These are phyloP conservation scores for Pochonia chlamydosporia DNA, from an alignment of 2,329 filamentous ascomycete species.

Conservation along the genomic window DNA sequence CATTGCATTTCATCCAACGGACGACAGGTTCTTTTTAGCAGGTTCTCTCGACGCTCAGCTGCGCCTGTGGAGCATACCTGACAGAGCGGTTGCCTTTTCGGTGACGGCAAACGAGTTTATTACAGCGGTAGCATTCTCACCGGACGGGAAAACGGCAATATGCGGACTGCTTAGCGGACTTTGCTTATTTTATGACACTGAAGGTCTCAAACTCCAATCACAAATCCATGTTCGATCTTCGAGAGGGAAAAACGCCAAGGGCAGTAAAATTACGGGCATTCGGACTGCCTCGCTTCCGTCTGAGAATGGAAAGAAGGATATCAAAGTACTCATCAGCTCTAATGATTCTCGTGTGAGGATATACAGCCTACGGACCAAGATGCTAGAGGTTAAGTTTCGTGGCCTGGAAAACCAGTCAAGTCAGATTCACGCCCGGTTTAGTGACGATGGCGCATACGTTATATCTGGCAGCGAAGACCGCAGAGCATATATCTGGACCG, in stretches of 20 bases:
- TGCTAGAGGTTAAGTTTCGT: conserved; percentile 81
- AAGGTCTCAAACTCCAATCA: conserved; percentile 75
- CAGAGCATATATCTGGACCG: conserved; percentile 84
- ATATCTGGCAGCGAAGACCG: conserved; percentile 92
- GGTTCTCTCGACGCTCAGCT: conserved; percentile 86
- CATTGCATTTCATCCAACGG: conserved; percentile 87
- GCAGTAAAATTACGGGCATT: conserved; percentile 95
- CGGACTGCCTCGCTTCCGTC: conserved; percentile 60
- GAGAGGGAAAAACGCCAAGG: conserved; percentile 87
- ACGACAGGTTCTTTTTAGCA: conserved; percentile 94
- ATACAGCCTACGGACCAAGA: conserved; percentile 82
- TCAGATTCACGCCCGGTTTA: conserved; percentile 86
- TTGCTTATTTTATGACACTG: conserved; percentile 88
- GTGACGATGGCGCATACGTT: conserved; percentile 78
- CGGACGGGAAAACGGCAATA: conserved; percentile 84
- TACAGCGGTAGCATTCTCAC: conserved; percentile 88
- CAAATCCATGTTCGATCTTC: conserved; percentile 93
- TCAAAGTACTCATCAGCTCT: conserved; percentile 84
- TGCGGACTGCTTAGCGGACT: conserved; percentile 81
- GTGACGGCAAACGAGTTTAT: conserved; percentile 78
- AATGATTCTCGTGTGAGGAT: conserved; percentile 90
- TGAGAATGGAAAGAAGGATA: conserved; percentile 48
- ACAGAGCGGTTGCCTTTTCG: conserved; percentile 85
- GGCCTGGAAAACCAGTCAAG: conserved; percentile 86
- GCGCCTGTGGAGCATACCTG: conserved; percentile 92